These are phyloP conservation scores for Dioszegia aurantiaca DNA, from an alignment of 768 basidiomycete species.

Conservation along the genomic window DNA sequence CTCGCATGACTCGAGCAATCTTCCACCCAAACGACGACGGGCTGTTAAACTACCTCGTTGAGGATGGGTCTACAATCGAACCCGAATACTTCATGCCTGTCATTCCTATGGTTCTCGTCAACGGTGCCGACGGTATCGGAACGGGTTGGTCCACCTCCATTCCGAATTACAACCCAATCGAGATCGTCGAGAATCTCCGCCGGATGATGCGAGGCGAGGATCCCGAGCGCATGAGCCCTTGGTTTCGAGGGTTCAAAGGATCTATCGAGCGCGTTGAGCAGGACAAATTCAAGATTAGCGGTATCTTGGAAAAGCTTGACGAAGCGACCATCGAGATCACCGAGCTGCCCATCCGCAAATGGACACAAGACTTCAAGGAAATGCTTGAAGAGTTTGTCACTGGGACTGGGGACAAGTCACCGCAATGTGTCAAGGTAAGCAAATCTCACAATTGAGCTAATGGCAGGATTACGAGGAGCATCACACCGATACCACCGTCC, in stretches of 20 bases:
- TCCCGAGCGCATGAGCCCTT: conserved; percentile 79
- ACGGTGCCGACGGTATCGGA: conserved; percentile 96
- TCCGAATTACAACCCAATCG: conserved; percentile 86
- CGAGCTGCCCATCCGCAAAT: conserved; percentile 89
- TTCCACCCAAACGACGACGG: conserved; percentile 83
- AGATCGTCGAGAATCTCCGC: conserved; percentile 83
- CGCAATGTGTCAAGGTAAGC: conserved; percentile 71
- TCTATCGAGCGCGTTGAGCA: conserved; percentile 67
- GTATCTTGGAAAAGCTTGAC: conserved; percentile 70
- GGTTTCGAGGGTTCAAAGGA: conserved; percentile 93
- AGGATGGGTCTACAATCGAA: conserved; percentile 81
- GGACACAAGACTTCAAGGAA: conserved; percentile 91
- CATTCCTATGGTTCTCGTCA: conserved; percentile 81
- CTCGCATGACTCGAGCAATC: conserved; percentile 68
- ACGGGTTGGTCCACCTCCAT: conserved; percentile 96
- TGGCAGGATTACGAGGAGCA: conserved; percentile 92
- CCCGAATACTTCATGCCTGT: conserved; percentile 93
- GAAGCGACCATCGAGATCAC: conserved; percentile 91
- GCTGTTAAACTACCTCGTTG: conserved; percentile 75
- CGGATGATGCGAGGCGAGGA: conserved; percentile 83
- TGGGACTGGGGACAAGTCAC: conserved; percentile 67
- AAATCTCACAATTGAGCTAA: background rate
- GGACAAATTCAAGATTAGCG: conserved; percentile 75
- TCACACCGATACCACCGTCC: conserved; percentile 85
- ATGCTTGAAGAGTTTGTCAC: conserved; percentile 80